phyloP scores from a whole-genome alignment of 228 moss, liverwort and hornwort genomes.

The Sphagnum fallax region DNA sequence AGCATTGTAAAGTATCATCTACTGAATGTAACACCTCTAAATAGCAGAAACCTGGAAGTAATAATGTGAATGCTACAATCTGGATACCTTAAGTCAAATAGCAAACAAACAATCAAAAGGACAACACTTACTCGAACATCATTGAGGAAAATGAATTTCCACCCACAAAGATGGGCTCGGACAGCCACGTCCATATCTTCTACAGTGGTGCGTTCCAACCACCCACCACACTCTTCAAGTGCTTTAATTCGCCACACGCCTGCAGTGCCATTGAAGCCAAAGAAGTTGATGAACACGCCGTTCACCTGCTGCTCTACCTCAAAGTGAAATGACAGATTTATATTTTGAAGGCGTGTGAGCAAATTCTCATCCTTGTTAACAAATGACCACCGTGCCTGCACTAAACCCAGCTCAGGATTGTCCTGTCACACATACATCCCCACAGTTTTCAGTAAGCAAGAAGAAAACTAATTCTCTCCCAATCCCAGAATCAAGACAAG shows the following conservation, averaged over 20 bases:
- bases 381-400: constrained; percentile 91
- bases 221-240: constrained; percentile 79
- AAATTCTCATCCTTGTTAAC: constrained; percentile 97
- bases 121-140: constrained; percentile 68
- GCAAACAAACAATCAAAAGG: too few species aligned
- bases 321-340: constrained; percentile 93
- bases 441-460: too few species aligned
- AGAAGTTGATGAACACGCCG: constrained; percentile 87
- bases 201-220: constrained; percentile 96
- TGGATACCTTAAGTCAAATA: too few species aligned
- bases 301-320: constrained; percentile 99
- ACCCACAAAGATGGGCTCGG: constrained; percentile 83
- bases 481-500: too few species aligned
- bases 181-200: constrained; percentile 99
- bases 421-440: constrained; percentile 36
- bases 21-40: too few species aligned
- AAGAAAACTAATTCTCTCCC: too few species aligned
- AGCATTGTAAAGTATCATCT: too few species aligned
- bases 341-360: constrained; percentile 81
- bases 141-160: constrained; percentile 96
- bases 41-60: too few species aligned
- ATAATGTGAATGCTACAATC: too few species aligned
- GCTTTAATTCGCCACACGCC: constrained; percentile 96
- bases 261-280: constrained; percentile 96
- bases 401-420: constrained; percentile 83